Evolutionary conservation across 331 rosid species (phyloP).

Genomic region (Phaseolus coccineus): DNA sequence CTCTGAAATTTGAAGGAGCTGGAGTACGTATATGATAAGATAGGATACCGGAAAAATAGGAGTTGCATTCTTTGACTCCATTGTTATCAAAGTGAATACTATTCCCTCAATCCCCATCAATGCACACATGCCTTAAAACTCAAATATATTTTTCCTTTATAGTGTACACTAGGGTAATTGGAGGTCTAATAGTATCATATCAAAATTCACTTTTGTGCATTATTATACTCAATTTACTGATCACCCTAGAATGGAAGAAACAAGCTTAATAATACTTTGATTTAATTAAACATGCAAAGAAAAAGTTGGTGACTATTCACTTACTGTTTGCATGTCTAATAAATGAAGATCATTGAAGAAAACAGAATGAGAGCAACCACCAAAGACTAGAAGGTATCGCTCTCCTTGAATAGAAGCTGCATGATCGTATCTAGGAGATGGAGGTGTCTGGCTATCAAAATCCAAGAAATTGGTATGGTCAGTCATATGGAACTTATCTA

Average conservation of each 20-base stretch:
- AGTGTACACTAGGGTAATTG: conserved; percentile 32
- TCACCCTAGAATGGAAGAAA: conserved; percentile 28
- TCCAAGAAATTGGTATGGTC: conserved; percentile 53
- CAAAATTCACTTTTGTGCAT: conserved; percentile 2
- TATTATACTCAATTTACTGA: conserved; percentile 34
- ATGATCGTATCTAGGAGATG: conserved; percentile 95
- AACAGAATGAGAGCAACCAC: conserved; percentile 93
- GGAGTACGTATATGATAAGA: too few relatives aligned
- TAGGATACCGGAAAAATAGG: too few relatives aligned
- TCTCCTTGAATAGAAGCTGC: conserved; percentile 77
- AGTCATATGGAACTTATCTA: conserved; percentile 40
- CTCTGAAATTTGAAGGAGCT: too few relatives aligned
- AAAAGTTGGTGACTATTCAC: conserved; percentile 41
- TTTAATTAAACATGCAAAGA: conserved; percentile 4
- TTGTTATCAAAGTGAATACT: neutral
- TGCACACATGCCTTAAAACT: neutral
- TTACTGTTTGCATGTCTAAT: conserved; percentile 86
- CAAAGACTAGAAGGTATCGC: conserved; percentile 84
- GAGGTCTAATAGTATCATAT: conserved; percentile 27
- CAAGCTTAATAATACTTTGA: conserved; percentile 33
- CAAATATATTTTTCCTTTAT: conserved; percentile 19
- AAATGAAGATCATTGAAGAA: conserved; percentile 92
- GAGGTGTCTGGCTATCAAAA: conserved; percentile 91
- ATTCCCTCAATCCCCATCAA: conserved; percentile 1
- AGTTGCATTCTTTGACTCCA: neutral